These are phyloP conservation scores for Annulohypoxylon stygium DNA, from an alignment of 495 filamentous ascomycete genomes.

Conservation along the genomic window DNA sequence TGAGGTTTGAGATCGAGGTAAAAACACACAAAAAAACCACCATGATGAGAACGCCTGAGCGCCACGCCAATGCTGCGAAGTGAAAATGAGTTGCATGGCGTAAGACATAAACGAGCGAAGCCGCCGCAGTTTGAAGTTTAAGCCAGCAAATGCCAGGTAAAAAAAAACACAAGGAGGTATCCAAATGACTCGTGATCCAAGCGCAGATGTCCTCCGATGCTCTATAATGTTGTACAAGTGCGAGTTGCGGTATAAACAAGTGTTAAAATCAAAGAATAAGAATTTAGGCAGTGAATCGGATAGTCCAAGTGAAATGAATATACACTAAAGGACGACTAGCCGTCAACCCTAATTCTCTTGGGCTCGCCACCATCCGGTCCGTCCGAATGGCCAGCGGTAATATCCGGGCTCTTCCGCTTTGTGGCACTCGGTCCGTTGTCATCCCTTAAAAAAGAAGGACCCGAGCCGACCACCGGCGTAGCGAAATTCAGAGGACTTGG, in stretches of 20 bases:
- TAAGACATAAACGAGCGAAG: slow-evolving; percentile 39
- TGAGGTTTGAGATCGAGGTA: slow-evolving; percentile 19
- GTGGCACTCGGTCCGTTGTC: slow-evolving; percentile 51
- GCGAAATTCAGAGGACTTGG: slow-evolving; percentile 93
- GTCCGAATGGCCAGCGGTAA: slow-evolving; percentile 52
- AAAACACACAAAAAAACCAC: slow-evolving; percentile 30
- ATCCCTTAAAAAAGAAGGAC: slow-evolving; percentile 75
- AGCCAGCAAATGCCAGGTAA: slow-evolving; percentile 36
- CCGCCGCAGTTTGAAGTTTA: slow-evolving; percentile 30
- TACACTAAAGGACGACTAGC: slow-evolving; percentile 26
- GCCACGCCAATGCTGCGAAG: slow-evolving; percentile 51
- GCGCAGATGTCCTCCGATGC: slow-evolving; percentile 24
- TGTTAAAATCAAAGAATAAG: slow-evolving; percentile 12
- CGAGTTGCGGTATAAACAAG: slow-evolving; percentile 30
- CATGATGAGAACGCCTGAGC: slow-evolving; percentile 44
- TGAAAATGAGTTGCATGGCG: slow-evolving; percentile 47
- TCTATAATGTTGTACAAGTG: slow-evolving; percentile 40
- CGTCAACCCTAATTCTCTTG: slow-evolving; percentile 61
- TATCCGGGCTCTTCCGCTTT: slow-evolving; percentile 65
- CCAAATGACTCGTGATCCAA: slow-evolving; percentile 23
- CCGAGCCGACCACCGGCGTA: slow-evolving; percentile 81
- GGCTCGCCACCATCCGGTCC: slow-evolving; percentile 56
- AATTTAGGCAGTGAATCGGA: neutral
- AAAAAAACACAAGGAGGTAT: slow-evolving; percentile 46
- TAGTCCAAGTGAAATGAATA: neutral